phyloP scores from a whole-genome alignment of 208 protist species.

The Trypanosoma vivax region DNA sequence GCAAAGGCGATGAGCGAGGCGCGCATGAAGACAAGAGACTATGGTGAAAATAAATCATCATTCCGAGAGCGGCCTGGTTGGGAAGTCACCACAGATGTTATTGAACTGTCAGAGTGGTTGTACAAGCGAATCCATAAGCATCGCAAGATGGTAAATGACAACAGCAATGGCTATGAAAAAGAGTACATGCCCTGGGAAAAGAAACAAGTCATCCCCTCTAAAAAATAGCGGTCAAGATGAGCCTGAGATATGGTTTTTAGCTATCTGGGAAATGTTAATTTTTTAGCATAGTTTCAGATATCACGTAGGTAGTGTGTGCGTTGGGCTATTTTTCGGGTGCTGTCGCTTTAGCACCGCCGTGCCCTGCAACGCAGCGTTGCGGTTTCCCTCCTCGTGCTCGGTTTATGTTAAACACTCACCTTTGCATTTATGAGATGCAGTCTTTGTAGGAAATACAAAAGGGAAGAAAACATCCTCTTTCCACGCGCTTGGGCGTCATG shows the following conservation, averaged over 20 bases:
- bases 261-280: too few relatives aligned
- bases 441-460: too few relatives aligned
- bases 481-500: too few relatives aligned
- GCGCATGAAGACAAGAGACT: slow-evolving; percentile 55
- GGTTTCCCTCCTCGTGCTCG: too few relatives aligned
- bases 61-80: slow-evolving; percentile 11
- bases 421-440: too few relatives aligned
- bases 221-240: slow-evolving; percentile 29
- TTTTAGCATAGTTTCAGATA: neutral
- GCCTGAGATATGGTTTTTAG: neutral
- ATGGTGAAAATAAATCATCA: slow-evolving; percentile 32
- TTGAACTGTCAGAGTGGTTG: slow-evolving; percentile 34
- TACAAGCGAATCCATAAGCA: slow-evolving; percentile 27
- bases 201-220: slow-evolving; percentile 3
- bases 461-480: too few relatives aligned
- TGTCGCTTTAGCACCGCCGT: too few relatives aligned
- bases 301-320: too few relatives aligned
- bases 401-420: too few relatives aligned
- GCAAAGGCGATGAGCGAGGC: slow-evolving; percentile 46
- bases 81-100: slow-evolving; percentile 18
- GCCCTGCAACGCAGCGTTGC: too few relatives aligned
- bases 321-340: too few relatives aligned
- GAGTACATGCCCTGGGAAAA: slow-evolving; percentile 54
- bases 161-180: slow-evolving; percentile 51
- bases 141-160: slow-evolving; percentile 54